These are phyloP conservation scores for Pyrus hybrid DNA, from an alignment of 331 rosid species.

Conservation along the genomic window DNA sequence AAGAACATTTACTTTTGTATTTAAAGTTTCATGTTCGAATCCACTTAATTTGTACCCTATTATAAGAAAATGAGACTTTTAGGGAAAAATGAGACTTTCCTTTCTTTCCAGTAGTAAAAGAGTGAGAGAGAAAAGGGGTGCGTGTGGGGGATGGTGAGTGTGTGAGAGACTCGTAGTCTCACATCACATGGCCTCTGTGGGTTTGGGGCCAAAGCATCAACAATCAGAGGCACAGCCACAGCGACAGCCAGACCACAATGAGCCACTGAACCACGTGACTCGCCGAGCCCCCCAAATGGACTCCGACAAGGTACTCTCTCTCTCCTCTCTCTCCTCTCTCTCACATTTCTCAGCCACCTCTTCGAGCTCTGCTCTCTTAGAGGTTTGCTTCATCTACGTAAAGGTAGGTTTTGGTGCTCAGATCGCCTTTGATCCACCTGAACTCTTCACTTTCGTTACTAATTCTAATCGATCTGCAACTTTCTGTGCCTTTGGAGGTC, in stretches of 20 bases:
- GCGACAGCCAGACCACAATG: constrained; percentile 26
- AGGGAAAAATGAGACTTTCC: too few species aligned
- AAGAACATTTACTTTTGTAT: too few species aligned
- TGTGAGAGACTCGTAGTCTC: too few species aligned
- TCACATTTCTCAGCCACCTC: neutral
- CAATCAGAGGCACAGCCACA: constrained; percentile 21
- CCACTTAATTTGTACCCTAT: too few species aligned
- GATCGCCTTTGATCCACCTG: constrained; percentile 51
- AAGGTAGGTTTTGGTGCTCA: constrained; percentile 10
- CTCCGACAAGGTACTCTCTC: constrained; percentile 53
- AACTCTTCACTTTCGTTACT: constrained; percentile 14
- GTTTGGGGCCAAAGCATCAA: constrained; percentile 61
- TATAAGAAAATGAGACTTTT: too few species aligned
- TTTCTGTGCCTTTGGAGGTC: constrained; percentile 15
- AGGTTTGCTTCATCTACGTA: constrained; percentile 2
- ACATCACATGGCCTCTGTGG: constrained; percentile 53
- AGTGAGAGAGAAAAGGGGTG: too few species aligned
- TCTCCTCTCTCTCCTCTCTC: neutral
- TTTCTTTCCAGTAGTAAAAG: too few species aligned
- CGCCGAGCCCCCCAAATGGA: constrained; percentile 51
- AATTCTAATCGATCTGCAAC: constrained; percentile 38
- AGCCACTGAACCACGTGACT: constrained; percentile 27
- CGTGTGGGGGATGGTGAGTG: too few species aligned
- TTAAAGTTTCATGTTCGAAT: too few species aligned
- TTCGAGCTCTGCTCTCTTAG: neutral